Conservation (phyloP, 371 early-diverging fungal genomes). For the Pancytospora philotis region DNA sequence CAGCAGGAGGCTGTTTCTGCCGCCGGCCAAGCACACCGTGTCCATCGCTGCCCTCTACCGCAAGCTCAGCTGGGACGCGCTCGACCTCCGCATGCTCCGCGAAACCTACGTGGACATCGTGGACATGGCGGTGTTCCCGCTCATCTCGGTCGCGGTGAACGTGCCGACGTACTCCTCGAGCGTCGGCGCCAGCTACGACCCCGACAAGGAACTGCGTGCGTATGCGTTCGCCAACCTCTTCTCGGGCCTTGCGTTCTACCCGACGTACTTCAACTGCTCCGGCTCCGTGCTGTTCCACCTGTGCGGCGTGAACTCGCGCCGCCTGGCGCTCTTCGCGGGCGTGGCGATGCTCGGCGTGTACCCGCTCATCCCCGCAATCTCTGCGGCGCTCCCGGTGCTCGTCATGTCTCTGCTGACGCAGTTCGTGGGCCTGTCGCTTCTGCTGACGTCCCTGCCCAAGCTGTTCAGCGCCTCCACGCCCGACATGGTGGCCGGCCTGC, state of each 20-base stretch:
- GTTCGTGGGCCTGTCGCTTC: not conserved
- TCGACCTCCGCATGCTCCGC: not conserved
- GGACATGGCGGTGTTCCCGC: not conserved
- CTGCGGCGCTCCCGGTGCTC: not conserved
- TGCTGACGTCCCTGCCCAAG: not conserved
- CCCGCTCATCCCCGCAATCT: not conserved
- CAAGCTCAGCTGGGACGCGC: not conserved
- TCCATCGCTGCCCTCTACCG: not conserved
- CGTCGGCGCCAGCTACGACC: not conserved
- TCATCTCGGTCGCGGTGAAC: not conserved
- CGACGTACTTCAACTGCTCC: not conserved
- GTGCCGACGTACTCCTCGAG: not conserved
- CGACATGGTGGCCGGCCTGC: not conserved
- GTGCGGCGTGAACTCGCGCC: not conserved
- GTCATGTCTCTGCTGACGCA: not conserved
- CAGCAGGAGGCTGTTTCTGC: not conserved
- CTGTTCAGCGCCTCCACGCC: not conserved
- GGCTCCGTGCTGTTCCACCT: conserved; percentile 1
- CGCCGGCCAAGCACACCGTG: not conserved
- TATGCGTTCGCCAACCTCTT: not conserved
- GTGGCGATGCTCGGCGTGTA: not conserved
- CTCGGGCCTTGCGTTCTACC: not conserved
- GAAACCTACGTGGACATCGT: not conserved
- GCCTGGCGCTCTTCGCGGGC: not conserved
- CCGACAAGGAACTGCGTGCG: not conserved